These are phyloP conservation scores for Phaeophleospora eucalypticola DNA, from an alignment of 2,329 filamentous ascomycete genomes.

Conservation along the genomic window DNA sequence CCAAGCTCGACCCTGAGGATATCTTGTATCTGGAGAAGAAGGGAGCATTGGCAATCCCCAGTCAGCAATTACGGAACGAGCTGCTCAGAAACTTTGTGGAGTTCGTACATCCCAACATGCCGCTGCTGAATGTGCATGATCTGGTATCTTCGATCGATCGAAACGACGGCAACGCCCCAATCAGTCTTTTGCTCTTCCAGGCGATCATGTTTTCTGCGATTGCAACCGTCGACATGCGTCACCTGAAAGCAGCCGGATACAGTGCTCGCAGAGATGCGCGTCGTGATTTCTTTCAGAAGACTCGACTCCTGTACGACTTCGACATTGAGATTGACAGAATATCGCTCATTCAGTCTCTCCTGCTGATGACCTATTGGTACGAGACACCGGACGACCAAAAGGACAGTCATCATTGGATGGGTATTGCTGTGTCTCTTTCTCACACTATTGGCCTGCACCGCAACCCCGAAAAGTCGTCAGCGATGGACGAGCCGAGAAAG, in stretches of 20 bases:
- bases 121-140: conserved; percentile 66
- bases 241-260: conserved; percentile 73
- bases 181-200: conserved; percentile 86
- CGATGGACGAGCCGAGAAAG: conserved; percentile 68
- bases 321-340: conserved; percentile 91
- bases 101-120: conserved; percentile 93
- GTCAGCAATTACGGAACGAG: conserved; percentile 67
- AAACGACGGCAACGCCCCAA: conserved; percentile 63
- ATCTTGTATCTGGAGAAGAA: conserved; percentile 78
- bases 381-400: conserved; percentile 96
- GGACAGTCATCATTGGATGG: conserved; percentile 99
- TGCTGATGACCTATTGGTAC: conserved; percentile 97
- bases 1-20: conserved; percentile 74
- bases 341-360: conserved; percentile 77
- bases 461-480: conserved; percentile 68
- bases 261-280: conserved; percentile 72
- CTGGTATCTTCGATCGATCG: conserved; percentile 59
- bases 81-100: conserved; percentile 78
- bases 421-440: conserved; percentile 84
- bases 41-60: conserved; percentile 75
- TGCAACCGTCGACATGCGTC: conserved; percentile 78
- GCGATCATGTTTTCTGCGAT: conserved; percentile 92
- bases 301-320: conserved; percentile 86
- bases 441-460: conserved; percentile 92
- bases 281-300: conserved; percentile 83